Conservation (phyloP, 352 stramenopile species). For the Phytophthora pinifolia region DNA sequence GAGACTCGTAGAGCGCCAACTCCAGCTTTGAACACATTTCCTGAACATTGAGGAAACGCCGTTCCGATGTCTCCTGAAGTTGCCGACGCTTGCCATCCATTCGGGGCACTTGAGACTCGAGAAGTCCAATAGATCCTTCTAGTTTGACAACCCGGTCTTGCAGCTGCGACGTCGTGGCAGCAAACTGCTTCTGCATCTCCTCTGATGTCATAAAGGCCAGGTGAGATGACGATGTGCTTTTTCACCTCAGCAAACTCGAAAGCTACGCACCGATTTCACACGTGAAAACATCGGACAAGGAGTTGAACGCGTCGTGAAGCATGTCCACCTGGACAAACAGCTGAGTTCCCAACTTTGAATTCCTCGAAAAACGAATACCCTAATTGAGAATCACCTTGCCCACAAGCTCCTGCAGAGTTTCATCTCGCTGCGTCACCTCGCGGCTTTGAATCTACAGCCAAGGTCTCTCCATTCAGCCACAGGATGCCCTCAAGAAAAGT, state of each 20-base stretch:
- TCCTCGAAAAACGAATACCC: background rate
- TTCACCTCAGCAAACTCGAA: background rate
- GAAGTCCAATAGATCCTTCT: slow-evolving; percentile 32
- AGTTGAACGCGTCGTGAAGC: slow-evolving; percentile 56
- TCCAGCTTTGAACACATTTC: slow-evolving; percentile 56
- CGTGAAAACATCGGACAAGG: slow-evolving; percentile 57
- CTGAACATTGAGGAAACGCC: slow-evolving; percentile 41
- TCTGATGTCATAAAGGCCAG: slow-evolving; percentile 18
- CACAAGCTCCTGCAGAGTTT: slow-evolving; percentile 44
- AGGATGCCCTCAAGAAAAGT: background rate
- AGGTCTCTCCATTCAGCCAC: background rate
- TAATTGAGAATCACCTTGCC: slow-evolving; percentile 25
- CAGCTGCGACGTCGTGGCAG: slow-evolving; percentile 22
- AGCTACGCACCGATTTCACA: slow-evolving; percentile 42
- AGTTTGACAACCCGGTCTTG: slow-evolving; percentile 34
- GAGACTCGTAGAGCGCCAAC: slow-evolving; percentile 46
- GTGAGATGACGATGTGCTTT: too few species aligned
- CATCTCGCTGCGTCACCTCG: slow-evolving; percentile 50
- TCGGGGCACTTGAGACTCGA: slow-evolving; percentile 37
- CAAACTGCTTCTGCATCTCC: slow-evolving; percentile 36
- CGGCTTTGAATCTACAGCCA: slow-evolving; percentile 39
- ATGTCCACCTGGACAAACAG: slow-evolving; percentile 43
- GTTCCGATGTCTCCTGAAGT: slow-evolving; percentile 39
- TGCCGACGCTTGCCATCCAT: slow-evolving; percentile 45
- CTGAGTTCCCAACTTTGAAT: too few species aligned